Conservation (phyloP, 164 flowering plant genomes). For the Umbellularia californica region DNA sequence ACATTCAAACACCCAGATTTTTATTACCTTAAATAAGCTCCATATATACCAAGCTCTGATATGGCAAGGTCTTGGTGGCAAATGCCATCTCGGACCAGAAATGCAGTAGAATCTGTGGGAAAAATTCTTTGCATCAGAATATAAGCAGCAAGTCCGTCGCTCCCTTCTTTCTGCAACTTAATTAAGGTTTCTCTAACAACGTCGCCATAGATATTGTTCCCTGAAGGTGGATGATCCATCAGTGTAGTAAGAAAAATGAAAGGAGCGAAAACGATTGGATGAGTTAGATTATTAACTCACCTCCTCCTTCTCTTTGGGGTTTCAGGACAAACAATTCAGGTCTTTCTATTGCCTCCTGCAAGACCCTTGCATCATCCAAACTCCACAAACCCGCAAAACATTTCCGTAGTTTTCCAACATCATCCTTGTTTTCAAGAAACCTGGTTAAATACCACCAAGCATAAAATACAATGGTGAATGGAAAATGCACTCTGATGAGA, state of each 20-base stretch:
- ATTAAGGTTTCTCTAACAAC: slow-evolving; percentile 59
- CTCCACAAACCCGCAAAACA: slow-evolving; percentile 99
- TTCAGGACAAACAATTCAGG: slow-evolving; percentile 89
- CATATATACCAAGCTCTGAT: slow-evolving; percentile 89
- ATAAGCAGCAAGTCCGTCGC: slow-evolving; percentile 77
- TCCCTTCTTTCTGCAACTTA: slow-evolving; percentile 56
- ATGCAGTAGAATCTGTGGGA: slow-evolving; percentile 46
- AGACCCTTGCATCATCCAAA: slow-evolving; percentile 59
- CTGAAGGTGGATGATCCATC: slow-evolving; percentile 28
- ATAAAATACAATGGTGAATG: neutral
- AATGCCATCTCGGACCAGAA: slow-evolving; percentile 70
- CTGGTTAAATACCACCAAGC: slow-evolving; percentile 30
- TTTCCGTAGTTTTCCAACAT: slow-evolving; percentile 63
- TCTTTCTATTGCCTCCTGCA: slow-evolving; percentile 60
- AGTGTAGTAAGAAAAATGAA: neutral
- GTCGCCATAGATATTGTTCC: slow-evolving; percentile 86
- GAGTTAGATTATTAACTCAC: slow-evolving; percentile 26
- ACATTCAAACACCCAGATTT: neutral
- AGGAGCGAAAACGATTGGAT: neutral
- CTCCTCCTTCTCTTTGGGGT: slow-evolving; percentile 99
- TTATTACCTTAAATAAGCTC: slow-evolving; percentile 76
- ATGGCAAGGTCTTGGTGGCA: slow-evolving; percentile 66
- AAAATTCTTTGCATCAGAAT: slow-evolving; percentile 95
- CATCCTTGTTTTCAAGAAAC: slow-evolving; percentile 79
- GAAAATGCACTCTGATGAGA: neutral